Evolutionary conservation across 2,329 filamentous ascomycete genomes (phyloP).

Genomic region (Fusarium penzigii): DNA sequence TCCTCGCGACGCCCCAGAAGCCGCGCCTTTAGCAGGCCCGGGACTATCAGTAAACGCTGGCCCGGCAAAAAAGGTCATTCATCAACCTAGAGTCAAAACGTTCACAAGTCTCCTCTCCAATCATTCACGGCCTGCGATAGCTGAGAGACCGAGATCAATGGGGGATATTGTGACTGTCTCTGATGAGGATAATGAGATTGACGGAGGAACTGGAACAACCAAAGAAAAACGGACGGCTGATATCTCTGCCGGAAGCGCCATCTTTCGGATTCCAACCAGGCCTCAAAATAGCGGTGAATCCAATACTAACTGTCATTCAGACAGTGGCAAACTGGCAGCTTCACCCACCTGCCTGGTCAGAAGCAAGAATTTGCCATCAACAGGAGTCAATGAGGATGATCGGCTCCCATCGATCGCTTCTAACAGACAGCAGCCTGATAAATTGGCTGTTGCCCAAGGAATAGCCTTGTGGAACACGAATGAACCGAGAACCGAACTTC

Average conservation of each 20-base stretch:
- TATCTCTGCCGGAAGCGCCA: too few species aligned
- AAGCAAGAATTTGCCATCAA: background rate
- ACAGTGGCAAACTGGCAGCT: too few species aligned
- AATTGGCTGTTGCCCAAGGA: background rate
- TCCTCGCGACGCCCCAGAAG: background rate
- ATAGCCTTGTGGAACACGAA: slow-evolving; percentile 3
- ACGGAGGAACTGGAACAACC: too few species aligned
- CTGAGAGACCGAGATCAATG: too few species aligned
- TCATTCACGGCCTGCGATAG: too few species aligned
- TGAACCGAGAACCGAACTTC: slow-evolving; percentile 45
- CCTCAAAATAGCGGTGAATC: too few species aligned
- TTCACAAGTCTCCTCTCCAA: too few species aligned
- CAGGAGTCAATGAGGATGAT: background rate
- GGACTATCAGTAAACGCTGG: background rate
- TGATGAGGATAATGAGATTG: too few species aligned
- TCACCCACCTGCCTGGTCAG: background rate
- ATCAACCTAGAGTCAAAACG: background rate
- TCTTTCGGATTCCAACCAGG: too few species aligned
- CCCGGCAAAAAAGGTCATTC: background rate
- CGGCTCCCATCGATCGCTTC: background rate
- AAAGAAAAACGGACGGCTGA: too few species aligned
- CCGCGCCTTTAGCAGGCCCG: background rate
- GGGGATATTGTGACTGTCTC: too few species aligned
- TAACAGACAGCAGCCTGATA: background rate
- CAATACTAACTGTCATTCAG: too few species aligned